Evolutionary conservation across 345 rosid genomes (phyloP).

Genomic region (Adansonia digitata): DNA sequence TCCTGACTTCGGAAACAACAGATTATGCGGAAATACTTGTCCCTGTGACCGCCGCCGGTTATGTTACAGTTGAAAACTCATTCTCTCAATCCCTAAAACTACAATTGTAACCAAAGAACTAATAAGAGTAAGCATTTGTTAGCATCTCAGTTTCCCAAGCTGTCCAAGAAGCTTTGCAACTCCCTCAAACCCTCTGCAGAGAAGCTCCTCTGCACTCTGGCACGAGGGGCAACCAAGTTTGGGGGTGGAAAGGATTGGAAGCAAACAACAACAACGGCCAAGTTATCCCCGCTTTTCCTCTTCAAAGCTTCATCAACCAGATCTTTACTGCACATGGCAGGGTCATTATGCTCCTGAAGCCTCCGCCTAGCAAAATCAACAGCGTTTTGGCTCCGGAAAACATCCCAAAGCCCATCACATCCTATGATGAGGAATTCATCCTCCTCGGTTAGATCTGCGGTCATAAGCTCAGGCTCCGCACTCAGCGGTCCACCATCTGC

Average conservation of each 20-base stretch:
- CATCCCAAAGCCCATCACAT: constrained; percentile 93
- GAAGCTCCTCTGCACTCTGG: constrained; percentile 66
- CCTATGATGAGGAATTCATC: constrained; percentile 87
- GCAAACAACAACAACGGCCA: constrained; percentile 69
- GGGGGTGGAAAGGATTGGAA: constrained; percentile 68
- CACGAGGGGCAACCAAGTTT: constrained; percentile 56
- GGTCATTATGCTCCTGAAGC: constrained; percentile 83
- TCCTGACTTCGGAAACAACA: constrained; percentile 13
- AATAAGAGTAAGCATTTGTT: not conserved
- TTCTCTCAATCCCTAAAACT: constrained; percentile 21
- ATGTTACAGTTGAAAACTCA: constrained; percentile 48
- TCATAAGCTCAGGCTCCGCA: constrained; percentile 80
- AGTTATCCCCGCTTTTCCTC: constrained; percentile 81
- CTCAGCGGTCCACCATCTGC: constrained; percentile 65
- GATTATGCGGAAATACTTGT: constrained; percentile 12
- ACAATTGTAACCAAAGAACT: not conserved
- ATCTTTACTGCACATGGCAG: constrained; percentile 63
- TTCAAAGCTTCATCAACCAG: constrained; percentile 77
- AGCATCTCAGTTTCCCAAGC: constrained; percentile 35
- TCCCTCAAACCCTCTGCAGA: constrained; percentile 71
- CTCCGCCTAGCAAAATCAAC: constrained; percentile 83
- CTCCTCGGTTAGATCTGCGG: constrained; percentile 45
- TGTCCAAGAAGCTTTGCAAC: constrained; percentile 68
- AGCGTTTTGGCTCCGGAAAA: constrained; percentile 80
- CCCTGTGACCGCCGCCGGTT: no score